Base-by-base conservation (phyloP, 179 eudicot species). In the Beta lomatogona region DNA sequence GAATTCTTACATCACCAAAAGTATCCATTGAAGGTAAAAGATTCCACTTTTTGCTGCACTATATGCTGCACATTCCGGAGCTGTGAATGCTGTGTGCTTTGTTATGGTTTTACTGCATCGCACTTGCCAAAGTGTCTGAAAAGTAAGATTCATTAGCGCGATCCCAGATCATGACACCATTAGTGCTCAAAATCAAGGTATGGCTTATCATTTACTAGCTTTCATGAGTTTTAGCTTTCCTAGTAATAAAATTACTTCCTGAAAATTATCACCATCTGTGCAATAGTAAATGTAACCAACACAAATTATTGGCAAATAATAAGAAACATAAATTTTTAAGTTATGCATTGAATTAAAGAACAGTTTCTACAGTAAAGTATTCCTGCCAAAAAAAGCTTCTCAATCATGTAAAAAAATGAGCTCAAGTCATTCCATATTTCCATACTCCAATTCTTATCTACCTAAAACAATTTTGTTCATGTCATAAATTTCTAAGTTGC, bases 371-470 rank as follows among this genome's bases (percentile, higher is more conserved):
- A 25, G 31, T 46, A 9, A 12, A 28, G 53, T 77, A 31, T 36
- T 12, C 55, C 31, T 55, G 68, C 58, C 65, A 41, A 66, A 14
- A 25, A 25, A 16, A 19, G 18, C n/a, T 55, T 53, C 36, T n/a
- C 13, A 67, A 50, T 21, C 45, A 28, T 60, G 16, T 60, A 18
- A 55, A 12, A 57, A 57, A 1, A 54, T 55, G 31, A 22, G 22
- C 15, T 41, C 9, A 3, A 57, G 28, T 25, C 28, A 25, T 25
- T 25, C 28, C 28, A 25, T 25, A 25, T 25, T 15, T n/a, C 13
- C 5, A 50, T 19, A 45, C 19, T 75, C 79, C 75, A 53, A 82
- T 25, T 46, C 52, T 48, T 63, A 50, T 44, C 84, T 71, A 82
- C 22, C 80, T 70, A 77, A 46, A 41, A 71, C 15, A 48, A 63